These are phyloP conservation scores for Orbilia ellipsospora DNA, from an alignment of 2,329 filamentous ascomycete genomes.

Conservation along the genomic window DNA sequence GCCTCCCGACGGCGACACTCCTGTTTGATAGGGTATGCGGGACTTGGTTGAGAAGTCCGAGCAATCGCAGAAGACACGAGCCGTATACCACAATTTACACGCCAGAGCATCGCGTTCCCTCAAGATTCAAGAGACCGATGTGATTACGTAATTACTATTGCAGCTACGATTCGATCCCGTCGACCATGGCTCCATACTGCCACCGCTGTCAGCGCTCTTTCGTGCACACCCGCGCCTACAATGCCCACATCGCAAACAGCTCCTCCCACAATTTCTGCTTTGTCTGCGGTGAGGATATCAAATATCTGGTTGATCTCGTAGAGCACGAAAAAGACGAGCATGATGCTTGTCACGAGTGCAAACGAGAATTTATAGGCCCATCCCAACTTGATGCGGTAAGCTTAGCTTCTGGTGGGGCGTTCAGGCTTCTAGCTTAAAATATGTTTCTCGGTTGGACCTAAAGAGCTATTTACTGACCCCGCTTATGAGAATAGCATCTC, in stretches of 20 bases:
- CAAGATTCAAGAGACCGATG: neutral
- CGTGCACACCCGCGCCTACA: neutral
- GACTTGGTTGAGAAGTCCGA: too few relatives aligned
- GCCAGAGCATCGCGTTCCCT: too few relatives aligned
- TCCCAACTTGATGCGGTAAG: too few relatives aligned
- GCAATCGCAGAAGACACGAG: too few relatives aligned
- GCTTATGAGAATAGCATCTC: neutral
- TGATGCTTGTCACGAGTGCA: neutral
- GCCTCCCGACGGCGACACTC: too few relatives aligned
- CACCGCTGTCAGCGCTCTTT: neutral
- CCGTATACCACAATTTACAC: too few relatives aligned
- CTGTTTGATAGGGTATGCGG: too few relatives aligned
- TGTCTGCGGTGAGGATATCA: neutral
- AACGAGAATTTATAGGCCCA: neutral
- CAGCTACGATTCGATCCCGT: neutral
- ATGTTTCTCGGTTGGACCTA: too few relatives aligned
- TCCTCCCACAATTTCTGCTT: conserved; percentile 9
- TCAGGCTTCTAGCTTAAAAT: neutral
- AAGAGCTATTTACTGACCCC: neutral
- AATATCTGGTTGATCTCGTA: neutral
- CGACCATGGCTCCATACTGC: conserved; percentile 6
- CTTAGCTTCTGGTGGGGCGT: too few relatives aligned
- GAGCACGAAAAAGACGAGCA: conserved; percentile 2
- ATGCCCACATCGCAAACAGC: neutral
- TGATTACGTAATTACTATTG: neutral